Conservation (phyloP, 2,329 filamentous ascomycete genomes). For the Talaromyces sp. region DNA sequence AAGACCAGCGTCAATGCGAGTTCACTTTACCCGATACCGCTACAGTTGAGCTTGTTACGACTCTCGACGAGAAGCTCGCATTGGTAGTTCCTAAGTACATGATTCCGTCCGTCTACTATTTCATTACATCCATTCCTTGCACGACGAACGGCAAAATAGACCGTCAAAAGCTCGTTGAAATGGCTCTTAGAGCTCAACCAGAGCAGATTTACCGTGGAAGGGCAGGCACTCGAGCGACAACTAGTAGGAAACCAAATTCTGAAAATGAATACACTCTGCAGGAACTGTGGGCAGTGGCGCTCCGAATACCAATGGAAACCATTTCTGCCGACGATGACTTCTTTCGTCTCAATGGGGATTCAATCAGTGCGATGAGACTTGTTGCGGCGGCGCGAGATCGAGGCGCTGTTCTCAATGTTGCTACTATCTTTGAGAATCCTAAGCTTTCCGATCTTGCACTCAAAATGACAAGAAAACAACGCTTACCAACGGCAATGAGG, state of each 20-base stretch:
- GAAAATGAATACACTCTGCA: not conserved
- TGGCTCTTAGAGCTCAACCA: not conserved
- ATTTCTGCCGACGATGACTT: constrained; percentile 11
- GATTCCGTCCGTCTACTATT: constrained; percentile 2
- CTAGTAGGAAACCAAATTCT: not conserved
- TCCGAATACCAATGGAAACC: not conserved
- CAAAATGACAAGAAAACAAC: not conserved
- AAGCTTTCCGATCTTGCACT: constrained; percentile 20
- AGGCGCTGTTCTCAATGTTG: not conserved
- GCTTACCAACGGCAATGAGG: not conserved
- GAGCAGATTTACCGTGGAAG: not conserved
- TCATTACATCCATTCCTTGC: not conserved
- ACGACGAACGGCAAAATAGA: constrained; percentile 8
- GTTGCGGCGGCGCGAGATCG: constrained; percentile 15
- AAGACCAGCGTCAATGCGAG: not conserved
- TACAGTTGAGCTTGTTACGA: not conserved
- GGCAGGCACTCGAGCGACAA: not conserved
- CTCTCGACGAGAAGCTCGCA: not conserved
- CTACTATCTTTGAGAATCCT: constrained; percentile 20
- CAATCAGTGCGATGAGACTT: constrained; percentile 19
- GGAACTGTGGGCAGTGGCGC: not conserved
- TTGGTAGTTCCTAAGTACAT: not conserved
- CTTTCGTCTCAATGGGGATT: constrained; percentile 20
- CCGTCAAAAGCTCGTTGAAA: not conserved
- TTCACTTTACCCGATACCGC: not conserved